phyloP scores from a whole-genome alignment of 78 protist genomes.

The Speleostelium caveatum region DNA sequence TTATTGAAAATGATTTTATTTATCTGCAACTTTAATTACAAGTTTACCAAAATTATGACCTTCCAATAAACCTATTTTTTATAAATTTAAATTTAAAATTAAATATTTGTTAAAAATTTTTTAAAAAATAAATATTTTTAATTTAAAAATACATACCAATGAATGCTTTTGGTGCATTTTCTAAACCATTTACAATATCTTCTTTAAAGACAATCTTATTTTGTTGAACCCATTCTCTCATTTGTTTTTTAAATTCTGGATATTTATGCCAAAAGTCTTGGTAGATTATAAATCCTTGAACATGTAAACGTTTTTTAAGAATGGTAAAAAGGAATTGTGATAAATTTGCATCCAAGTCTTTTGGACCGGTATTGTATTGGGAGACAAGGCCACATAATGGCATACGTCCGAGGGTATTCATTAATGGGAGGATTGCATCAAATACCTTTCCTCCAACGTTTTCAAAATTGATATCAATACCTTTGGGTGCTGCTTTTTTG shows the following conservation, averaged over 20 bases:
- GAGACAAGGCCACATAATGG: conserved; percentile 78
- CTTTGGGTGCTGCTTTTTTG: conserved; percentile 40
- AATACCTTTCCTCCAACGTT: conserved; percentile 85
- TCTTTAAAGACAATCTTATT: conserved; percentile 44
- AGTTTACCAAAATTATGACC: conserved; percentile 81
- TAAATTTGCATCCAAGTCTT: background rate
- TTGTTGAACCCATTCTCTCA: background rate
- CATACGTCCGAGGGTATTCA: conserved; percentile 24
- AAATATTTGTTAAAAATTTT: background rate
- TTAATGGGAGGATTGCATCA: conserved; percentile 56
- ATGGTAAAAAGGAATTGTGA: background rate
- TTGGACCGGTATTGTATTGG: conserved; percentile 50
- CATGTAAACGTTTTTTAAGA: conserved; percentile 11
- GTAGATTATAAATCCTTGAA: conserved; percentile 75
- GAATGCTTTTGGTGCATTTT: conserved; percentile 54
- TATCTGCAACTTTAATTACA: conserved; percentile 17
- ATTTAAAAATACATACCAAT: too few species aligned
- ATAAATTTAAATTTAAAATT: too few species aligned
- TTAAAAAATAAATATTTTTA: too few species aligned
- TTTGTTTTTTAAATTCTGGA: conserved; percentile 7
- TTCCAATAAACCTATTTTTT: background rate
- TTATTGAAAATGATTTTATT: too few species aligned
- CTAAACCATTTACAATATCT: conserved; percentile 64
- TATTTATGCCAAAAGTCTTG: background rate
- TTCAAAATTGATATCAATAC: conserved; percentile 83